Evolutionary conservation across 1,284 basidiomycete species (phyloP).

Genomic region (Meira miltonrushii): DNA sequence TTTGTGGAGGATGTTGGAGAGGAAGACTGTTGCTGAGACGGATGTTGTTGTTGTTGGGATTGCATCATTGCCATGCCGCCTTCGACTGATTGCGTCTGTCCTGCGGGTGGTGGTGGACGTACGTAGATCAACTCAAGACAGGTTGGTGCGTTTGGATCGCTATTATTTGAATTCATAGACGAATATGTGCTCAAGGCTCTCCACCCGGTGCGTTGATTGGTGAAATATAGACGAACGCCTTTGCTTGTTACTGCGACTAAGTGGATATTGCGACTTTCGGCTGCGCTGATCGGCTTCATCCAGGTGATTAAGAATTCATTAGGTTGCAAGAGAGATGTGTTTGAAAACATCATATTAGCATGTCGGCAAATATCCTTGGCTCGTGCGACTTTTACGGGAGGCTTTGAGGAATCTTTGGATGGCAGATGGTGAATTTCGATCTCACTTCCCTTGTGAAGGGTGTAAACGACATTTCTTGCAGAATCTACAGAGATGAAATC

Average conservation of each 20-base stretch:
- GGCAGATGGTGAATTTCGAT: conserved; percentile 47
- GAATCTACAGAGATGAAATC: conserved; percentile 39
- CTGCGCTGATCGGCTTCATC: conserved; percentile 34
- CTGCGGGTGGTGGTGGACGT: conserved; percentile 16
- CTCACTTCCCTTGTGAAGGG: conserved; percentile 38
- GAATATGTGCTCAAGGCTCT: conserved; percentile 8
- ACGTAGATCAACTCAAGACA: conserved; percentile 17
- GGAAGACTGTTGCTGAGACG: background rate
- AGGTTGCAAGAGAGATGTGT: conserved; percentile 31
- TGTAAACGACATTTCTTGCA: conserved; percentile 40
- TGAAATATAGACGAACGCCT: conserved; percentile 48
- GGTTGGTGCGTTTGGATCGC: background rate
- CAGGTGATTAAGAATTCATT: conserved; percentile 34
- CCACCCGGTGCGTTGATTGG: conserved; percentile 12
- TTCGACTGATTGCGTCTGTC: conserved; percentile 11
- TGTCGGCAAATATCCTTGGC: conserved; percentile 43
- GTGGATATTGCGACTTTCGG: conserved; percentile 20
- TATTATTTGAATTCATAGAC: background rate
- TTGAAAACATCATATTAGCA: conserved; percentile 31
- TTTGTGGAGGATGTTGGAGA: conserved; percentile 1
- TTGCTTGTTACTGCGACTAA: conserved; percentile 48
- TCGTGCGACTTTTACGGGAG: conserved; percentile 38
- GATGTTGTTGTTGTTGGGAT: background rate
- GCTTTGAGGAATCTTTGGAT: conserved; percentile 29
- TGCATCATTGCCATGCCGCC: conserved; percentile 10